Base-by-base conservation (phyloP, 768 basidiomycete genomes). In the Psilocybe cyanescens region DNA sequence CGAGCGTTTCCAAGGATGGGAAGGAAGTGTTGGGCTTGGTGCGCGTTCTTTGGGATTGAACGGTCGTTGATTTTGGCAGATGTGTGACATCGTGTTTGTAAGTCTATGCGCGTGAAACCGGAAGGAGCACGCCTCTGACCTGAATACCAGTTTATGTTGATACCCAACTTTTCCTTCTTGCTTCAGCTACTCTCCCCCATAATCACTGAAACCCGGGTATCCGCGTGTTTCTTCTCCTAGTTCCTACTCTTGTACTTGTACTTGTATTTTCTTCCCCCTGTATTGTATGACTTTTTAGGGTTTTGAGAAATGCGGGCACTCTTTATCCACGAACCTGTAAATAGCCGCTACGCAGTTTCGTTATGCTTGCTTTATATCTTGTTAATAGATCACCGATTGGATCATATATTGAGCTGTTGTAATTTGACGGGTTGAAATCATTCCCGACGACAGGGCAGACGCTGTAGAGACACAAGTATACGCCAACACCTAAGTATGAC, bases 1-100 rank as follows among this genome's bases (percentile, higher is more conserved):
- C 55, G 82, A 81, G 71, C 77, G 89, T 51, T 95, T 95, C 74
- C 72, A 84, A 9, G 91, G 88, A 19, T 95, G 92, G 92, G 88
- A 90, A 64, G 92, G 92, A 7, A 83, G 83, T 12, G 75, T 77
- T 17, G 92, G 93, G 33, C 88, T 91, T 48, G 92, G 92, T n/a
- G 93, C 93, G 37, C 82, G 92, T 17, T 89, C 91, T 33, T 79
- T 95, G 75, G 92, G 92, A 6, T 79, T 93, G 59, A 70, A 68
- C 45, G 69, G 57, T 31, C 53, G 55, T 37, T 51, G 58, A 49
- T 31, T 19, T 17, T 24, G 31, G 44, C 51, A 31, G 14, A 41
- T 55, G 49, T 14, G 45, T 29, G 41, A 52, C 46, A 17, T 30
- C 29, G 49, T 39, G 52, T 48, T 48, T 57, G 66, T 69, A 52